Percentiles rank a stretch among this genome's conserved stretches.
These are phyloP conservation scores for Fusarium torulosum DNA, from an alignment of 2,329 filamentous ascomycete genomes.

Conservation along the genomic window DNA sequence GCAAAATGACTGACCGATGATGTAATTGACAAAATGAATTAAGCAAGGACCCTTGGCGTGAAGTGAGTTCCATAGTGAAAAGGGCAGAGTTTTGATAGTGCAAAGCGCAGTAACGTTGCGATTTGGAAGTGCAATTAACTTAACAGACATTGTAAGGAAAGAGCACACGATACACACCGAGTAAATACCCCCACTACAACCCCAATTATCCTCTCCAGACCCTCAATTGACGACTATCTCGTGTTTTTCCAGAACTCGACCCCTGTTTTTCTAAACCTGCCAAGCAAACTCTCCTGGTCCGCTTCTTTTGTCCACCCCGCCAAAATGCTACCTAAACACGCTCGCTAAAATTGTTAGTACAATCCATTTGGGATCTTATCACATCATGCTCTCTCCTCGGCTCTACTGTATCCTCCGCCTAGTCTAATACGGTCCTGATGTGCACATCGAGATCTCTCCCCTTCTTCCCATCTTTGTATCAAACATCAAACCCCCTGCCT, in stretches of 20 bases:
- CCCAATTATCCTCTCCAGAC: slow-evolving; percentile 3
- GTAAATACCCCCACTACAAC: background rate
- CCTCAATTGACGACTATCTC: slow-evolving; percentile 25
- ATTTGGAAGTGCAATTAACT: background rate
- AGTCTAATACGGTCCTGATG: slow-evolving; percentile 28
- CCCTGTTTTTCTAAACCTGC: slow-evolving; percentile 18
- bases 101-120: background rate
- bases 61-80: background rate
- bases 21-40: slow-evolving; percentile 39
- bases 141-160: background rate
- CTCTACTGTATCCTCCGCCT: slow-evolving; percentile 11
- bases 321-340: slow-evolving; percentile 27
- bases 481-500: slow-evolving; percentile 18
- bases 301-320: slow-evolving; percentile 45
- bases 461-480: slow-evolving; percentile 17
- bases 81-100: background rate
- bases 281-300: slow-evolving; percentile 16
- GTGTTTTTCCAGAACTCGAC: background rate
- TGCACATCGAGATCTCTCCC: slow-evolving; percentile 42
- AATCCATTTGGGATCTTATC: slow-evolving; percentile 11
- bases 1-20: slow-evolving; percentile 27
- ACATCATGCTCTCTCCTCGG: slow-evolving; percentile 30
- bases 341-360: slow-evolving; percentile 33
- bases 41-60: slow-evolving; percentile 26
- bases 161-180: background rate